Conservation (phyloP, 805 yeast species). For the Sugiyamaella boreocaroliniensis region DNA sequence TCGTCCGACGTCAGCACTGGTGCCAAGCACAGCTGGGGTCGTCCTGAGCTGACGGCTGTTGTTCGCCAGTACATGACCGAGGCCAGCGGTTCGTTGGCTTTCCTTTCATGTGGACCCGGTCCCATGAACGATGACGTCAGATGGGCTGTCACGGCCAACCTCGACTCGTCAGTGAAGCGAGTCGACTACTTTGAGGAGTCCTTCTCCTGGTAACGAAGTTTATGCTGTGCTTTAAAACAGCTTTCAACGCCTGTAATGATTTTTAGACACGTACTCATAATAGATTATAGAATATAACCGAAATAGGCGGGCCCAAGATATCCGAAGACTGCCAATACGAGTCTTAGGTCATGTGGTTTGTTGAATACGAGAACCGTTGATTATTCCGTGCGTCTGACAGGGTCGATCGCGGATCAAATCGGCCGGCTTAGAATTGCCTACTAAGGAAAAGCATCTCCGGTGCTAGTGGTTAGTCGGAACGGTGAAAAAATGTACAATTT, state of each 20-base stretch:
- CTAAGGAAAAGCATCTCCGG: no score
- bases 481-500: no score
- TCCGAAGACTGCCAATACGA: no score
- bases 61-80: conserved; percentile 32
- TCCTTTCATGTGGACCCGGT: conserved; percentile 60
- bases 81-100: conserved; percentile 40
- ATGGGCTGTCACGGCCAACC: conserved; percentile 37
- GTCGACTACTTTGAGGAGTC: conserved; percentile 68
- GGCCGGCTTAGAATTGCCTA: no score
- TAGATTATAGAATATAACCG: no score
- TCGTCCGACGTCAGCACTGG: neutral
- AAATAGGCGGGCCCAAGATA: no score
- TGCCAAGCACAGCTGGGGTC: conserved; percentile 11
- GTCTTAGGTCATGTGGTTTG: no score
- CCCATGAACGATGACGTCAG: conserved; percentile 52
- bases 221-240: neutral
- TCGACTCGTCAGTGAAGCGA: conserved; percentile 38
- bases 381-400: no score
- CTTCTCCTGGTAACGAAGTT: conserved; percentile 49
- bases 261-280: neutral
- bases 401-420: no score
- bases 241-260: neutral
- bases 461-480: no score
- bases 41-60: conserved; percentile 41
- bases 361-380: no score